phyloP scores from a whole-genome alignment of 2,329 filamentous ascomycete species.

The Aspergillus phoenicis region DNA sequence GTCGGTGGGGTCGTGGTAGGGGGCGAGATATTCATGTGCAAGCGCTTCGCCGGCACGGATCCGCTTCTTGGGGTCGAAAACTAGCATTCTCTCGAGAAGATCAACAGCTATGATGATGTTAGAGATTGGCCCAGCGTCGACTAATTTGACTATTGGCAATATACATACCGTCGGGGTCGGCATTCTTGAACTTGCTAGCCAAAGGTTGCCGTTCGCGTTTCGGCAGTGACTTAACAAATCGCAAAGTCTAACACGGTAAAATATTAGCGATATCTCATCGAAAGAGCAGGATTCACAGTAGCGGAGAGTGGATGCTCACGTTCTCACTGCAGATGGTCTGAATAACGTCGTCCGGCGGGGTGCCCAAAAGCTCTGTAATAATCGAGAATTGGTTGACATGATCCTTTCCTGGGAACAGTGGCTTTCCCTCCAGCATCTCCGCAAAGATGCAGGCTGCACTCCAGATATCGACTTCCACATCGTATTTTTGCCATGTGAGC shows the following conservation, averaged over 20 bases:
- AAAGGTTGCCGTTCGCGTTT: conserved; percentile 90
- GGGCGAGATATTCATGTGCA: conserved; percentile 87
- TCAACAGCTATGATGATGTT: conserved; percentile 69
- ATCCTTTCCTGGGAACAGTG: conserved; percentile 96
- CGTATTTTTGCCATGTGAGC: conserved; percentile 99
- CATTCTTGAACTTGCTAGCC: conserved; percentile 89
- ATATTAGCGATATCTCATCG: conserved; percentile 27
- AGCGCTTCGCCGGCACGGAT: conserved; percentile 85
- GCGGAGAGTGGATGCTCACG: conserved; percentile 54
- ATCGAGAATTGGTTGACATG: conserved; percentile 99
- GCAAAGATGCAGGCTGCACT: conserved; percentile 98
- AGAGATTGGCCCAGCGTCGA: conserved; percentile 10
- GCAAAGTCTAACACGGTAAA: conserved; percentile 69
- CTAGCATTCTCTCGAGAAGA: conserved; percentile 92
- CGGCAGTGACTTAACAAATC: conserved; percentile 96
- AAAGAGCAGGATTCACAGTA: not conserved
- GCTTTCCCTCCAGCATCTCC: conserved; percentile 98
- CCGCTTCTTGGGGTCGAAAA: conserved; percentile 96
- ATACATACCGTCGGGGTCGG: conserved; percentile 74
- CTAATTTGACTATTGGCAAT: not conserved
- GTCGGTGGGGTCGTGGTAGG: conserved; percentile 96
- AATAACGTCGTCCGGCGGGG: conserved; percentile 96
- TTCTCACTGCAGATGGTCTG: conserved; percentile 98
- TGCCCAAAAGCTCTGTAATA: conserved; percentile 95
- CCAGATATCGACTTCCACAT: conserved; percentile 99